Conservation (phyloP, 177 flowering plant species). For the Telopea speciosissima region DNA sequence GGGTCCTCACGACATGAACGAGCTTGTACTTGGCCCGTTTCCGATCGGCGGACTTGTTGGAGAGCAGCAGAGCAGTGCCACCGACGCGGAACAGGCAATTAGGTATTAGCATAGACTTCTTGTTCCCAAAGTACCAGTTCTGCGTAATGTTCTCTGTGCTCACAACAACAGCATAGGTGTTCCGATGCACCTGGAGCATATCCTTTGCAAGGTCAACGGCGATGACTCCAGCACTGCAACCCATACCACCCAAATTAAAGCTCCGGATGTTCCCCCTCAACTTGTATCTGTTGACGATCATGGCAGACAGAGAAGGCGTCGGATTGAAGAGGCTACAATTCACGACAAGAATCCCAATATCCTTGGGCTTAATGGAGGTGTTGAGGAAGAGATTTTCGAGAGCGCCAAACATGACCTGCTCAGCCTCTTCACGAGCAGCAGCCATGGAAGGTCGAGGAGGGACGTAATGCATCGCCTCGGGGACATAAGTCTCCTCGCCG, state of each 20-base stretch:
- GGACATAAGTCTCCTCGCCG: slow-evolving; percentile 28
- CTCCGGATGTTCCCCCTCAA: slow-evolving; percentile 27
- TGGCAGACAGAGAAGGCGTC: slow-evolving; percentile 32
- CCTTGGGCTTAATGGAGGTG: slow-evolving; percentile 19
- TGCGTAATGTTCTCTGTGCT: slow-evolving; percentile 33
- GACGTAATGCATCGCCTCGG: slow-evolving; percentile 16
- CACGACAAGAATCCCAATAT: slow-evolving; percentile 29
- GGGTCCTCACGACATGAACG: slow-evolving; percentile 27
- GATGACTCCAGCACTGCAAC: slow-evolving; percentile 35
- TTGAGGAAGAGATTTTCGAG: slow-evolving; percentile 23
- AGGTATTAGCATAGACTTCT: slow-evolving; percentile 29
- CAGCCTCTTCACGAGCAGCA: slow-evolving; percentile 28
- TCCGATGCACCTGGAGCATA: slow-evolving; percentile 25
- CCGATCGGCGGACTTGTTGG: slow-evolving; percentile 21
- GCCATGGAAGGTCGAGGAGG: slow-evolving; percentile 27
- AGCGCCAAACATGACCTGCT: slow-evolving; percentile 31
- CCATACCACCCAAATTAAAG: slow-evolving; percentile 35
- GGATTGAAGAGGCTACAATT: slow-evolving; percentile 34
- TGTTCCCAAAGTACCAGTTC: slow-evolving; percentile 33
- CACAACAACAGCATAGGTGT: slow-evolving; percentile 30
- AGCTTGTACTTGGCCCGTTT: slow-evolving; percentile 28
- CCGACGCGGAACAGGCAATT: slow-evolving; percentile 33
- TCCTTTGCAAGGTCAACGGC: slow-evolving; percentile 34
- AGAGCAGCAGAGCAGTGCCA: slow-evolving; percentile 27
- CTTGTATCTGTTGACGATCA: slow-evolving; percentile 35